Evolutionary conservation across 495 filamentous ascomycete species (phyloP).

Genomic region (Neurospora tetraspora): DNA sequence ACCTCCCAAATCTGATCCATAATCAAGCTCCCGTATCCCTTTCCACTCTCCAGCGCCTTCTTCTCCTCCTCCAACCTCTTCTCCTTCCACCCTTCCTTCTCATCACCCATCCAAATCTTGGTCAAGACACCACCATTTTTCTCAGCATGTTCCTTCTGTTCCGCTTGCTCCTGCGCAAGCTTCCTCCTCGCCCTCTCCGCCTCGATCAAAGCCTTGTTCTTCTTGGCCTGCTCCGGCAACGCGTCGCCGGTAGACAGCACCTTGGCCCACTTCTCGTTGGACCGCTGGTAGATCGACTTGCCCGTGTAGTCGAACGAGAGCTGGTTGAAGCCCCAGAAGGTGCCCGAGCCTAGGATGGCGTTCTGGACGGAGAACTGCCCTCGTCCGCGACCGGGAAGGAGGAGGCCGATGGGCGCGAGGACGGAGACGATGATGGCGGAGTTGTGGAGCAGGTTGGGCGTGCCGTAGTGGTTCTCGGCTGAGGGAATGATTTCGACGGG

Average conservation of each 20-base stretch:
- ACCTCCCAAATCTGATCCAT: constrained; percentile 79
- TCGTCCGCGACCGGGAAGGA: constrained; percentile 72
- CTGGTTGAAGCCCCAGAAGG: constrained; percentile 55
- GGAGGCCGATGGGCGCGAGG: constrained; percentile 56
- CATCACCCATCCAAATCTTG: constrained; percentile 53
- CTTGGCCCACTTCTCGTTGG: constrained; percentile 13
- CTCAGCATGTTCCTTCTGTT: constrained; percentile 23
- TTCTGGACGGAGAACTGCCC: constrained; percentile 41
- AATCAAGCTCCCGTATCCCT: constrained; percentile 74
- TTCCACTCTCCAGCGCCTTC: constrained; percentile 65
- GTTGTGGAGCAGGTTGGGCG: constrained; percentile 43
- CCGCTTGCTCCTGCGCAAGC: constrained; percentile 6
- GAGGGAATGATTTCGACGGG: neutral
- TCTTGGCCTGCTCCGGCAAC: constrained; percentile 42
- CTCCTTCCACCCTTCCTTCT: constrained; percentile 65
- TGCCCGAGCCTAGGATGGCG: constrained; percentile 49
- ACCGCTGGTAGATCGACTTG: constrained; percentile 29
- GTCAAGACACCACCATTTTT: constrained; percentile 27
- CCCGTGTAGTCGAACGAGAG: constrained; percentile 53
- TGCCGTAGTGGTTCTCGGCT: constrained; percentile 5
- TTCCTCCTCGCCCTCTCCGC: constrained; percentile 30
- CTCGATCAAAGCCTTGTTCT: constrained; percentile 39
- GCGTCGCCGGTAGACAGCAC: constrained; percentile 2
- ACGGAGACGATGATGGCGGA: constrained; percentile 54
- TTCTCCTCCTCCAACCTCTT: constrained; percentile 58